Base-by-base conservation (phyloP, 768 basidiomycete genomes). In the Boletus subparvulus region DNA sequence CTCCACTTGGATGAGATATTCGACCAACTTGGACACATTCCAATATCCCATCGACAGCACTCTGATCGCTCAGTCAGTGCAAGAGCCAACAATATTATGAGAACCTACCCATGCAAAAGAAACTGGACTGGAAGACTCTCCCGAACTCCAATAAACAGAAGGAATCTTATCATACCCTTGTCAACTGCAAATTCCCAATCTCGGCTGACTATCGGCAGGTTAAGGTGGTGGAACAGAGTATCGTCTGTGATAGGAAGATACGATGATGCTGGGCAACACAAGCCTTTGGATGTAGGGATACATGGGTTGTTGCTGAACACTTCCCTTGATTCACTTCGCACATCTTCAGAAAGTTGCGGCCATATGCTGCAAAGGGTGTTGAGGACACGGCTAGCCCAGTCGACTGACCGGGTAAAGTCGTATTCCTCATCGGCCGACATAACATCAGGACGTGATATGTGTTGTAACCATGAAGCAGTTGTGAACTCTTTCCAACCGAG, bases 241-340 rank as follows among this genome's bases (percentile, higher is more conserved):
- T 94, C 77, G 61, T 90, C 82, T 32, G 87, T 91, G 59, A 83
- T 89, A 10, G 86, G 74, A 67, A 96, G 92, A 73, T 94, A 96
- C 11, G 87, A 74, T 54, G 91, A 81, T 7, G 72, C 70, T 0
- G 94, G 90, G 41, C 69, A 65, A 62, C 81, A 85, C 75, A 94
- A 80, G 8, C 94, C 94, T 13, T 39, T 33, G 24, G 59, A 72
- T 19, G 77, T 77, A 53, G 74, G 85, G 4, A 87, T 72, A 60
- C 82, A 83, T 1, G 19, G 30, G 19, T 24, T 40, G 19, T 24
- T 40, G 10, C 1, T 65, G 30, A 86, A 61, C 5, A 79, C 63
- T 11, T 63, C 56, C 11, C 69, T 71, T 13, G 83, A 69, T 5
- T 24, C 28, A 9, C 4, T 4, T 12, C 5, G 77, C 5, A 74